Evolutionary conservation across 805 yeast species (phyloP), one percentile per base, ranked within the genome.

Genomic region (Yamadazyma ubonensis): DNA sequence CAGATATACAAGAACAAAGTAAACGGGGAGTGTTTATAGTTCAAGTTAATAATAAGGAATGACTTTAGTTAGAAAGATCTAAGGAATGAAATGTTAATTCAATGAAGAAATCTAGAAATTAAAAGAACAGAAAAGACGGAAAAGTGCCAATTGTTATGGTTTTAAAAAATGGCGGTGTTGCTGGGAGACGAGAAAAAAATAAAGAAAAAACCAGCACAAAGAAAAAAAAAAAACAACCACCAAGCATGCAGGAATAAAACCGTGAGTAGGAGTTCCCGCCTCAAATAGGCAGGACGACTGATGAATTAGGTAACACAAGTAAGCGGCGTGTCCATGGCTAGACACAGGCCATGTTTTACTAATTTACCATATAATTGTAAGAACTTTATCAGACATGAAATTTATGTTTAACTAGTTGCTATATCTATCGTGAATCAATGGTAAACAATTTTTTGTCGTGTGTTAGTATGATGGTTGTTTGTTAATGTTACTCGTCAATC

Each of bases 111-210:
- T 22, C n/a, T 16, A 14, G 30, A 30, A 12, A 37, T 14, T 12
- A 23, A 29, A 30, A 19, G 27, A 14, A 29, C 25, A 31, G 15
- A 29, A 22, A 36, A 33, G 18, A 17, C 18, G 8, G 18, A 32
- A 32, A 32, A 32, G 42, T 39, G 42, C 42, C 42, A 33, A 33
- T 33, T 39, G 42, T 39, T 39, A 29, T 39, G 42, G 37, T 39
- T 39, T 39, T 39, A 33, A 39, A 39, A 37, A 37, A 37, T 16
- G 22, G 29, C 39, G 15, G 35, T n/a, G n/a, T 27, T 23, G 35
- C 35, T 18, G 22, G 17, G 38, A 26, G 29, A 17, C 22, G 22
- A 26, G 19, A 23, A 29, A 20, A 19, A 19, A 28, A 21, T 6
- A 16, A 21, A 29, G 21, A 35, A n/a, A 38, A 29, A 36, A 27